A percentile compares a stretch with the other conserved stretches of the same genome.
These are phyloP conservation scores for Hypoxylon sp. DNA, from an alignment of 2,329 filamentous ascomycete species.

Conservation along the genomic window DNA sequence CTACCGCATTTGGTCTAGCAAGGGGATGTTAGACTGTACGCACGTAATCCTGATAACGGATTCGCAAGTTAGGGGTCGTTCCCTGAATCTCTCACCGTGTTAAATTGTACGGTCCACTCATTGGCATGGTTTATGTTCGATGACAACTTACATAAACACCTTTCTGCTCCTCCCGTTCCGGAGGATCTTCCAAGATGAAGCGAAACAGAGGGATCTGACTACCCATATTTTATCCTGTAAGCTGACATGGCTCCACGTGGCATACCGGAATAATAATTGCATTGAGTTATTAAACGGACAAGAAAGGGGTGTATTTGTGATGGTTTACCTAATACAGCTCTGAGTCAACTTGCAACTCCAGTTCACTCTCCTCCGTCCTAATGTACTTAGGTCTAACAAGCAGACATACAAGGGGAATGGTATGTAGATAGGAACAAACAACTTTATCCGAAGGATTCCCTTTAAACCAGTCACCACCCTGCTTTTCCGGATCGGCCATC, in stretches of 20 bases:
- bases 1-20: not conserved
- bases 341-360: not conserved
- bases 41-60: conserved; percentile 19
- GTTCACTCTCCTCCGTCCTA: not conserved
- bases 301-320: conserved; percentile 1
- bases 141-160: conserved; percentile 21
- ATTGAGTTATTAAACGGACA: not conserved
- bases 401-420: not conserved
- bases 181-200: conserved; percentile 6
- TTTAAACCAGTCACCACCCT: not conserved
- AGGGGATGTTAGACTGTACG: not conserved
- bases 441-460: not conserved
- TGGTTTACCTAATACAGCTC: conserved; percentile 2
- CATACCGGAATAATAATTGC: not conserved
- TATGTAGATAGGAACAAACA: not conserved
- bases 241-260: conserved; percentile 20
- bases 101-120: conserved; percentile 9
- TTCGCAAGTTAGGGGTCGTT: not conserved
- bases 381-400: not conserved
- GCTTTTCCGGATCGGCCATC: not conserved
- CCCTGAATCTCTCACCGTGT: conserved; percentile 4
- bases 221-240: conserved; percentile 4
- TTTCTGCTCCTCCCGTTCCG: conserved; percentile 22
- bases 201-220: not conserved
- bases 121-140: not conserved